Evolutionary conservation across 2,329 filamentous ascomycete genomes (phyloP).

Genomic region (Boeremia lycopersici): DNA sequence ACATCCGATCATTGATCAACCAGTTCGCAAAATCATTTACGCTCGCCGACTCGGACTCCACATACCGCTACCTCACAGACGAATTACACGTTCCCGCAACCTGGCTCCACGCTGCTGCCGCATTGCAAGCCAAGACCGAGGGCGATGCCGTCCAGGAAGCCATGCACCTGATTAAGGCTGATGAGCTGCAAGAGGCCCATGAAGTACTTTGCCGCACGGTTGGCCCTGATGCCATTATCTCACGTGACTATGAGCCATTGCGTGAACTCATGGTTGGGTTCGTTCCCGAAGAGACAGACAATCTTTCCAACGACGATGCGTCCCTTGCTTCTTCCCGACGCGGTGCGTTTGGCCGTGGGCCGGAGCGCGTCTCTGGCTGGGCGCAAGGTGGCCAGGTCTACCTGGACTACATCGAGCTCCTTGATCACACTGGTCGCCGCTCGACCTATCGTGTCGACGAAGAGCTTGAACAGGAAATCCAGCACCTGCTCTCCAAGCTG

Average conservation of each 20-base stretch:
- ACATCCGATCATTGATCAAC: slow-evolving; percentile 67
- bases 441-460: slow-evolving; percentile 39
- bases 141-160: slow-evolving; percentile 65
- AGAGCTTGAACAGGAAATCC: slow-evolving; percentile 39
- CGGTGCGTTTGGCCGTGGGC: slow-evolving; percentile 8
- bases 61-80: slow-evolving; percentile 65
- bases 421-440: slow-evolving; percentile 44
- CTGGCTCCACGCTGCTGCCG: slow-evolving; percentile 90
- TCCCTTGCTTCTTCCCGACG: slow-evolving; percentile 15
- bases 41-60: slow-evolving; percentile 61
- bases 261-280: slow-evolving; percentile 75
- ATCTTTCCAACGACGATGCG: slow-evolving; percentile 17
- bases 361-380: slow-evolving; percentile 70
- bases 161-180: slow-evolving; percentile 76
- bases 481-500: slow-evolving; percentile 41
- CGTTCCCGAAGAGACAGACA: slow-evolving; percentile 53
- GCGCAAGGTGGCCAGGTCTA: slow-evolving; percentile 81
- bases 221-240: slow-evolving; percentile 80
- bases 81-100: slow-evolving; percentile 72
- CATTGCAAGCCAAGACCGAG: slow-evolving; percentile 77
- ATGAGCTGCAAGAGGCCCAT: slow-evolving; percentile 80
- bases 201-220: slow-evolving; percentile 80
- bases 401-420: slow-evolving; percentile 62
- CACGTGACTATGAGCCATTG: slow-evolving; percentile 76
- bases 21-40: slow-evolving; percentile 68